Evolutionary conservation across 2,329 filamentous ascomycete genomes (phyloP), one percentile per base, ranked within the genome.

Genomic region (Trichoderma sp.): DNA sequence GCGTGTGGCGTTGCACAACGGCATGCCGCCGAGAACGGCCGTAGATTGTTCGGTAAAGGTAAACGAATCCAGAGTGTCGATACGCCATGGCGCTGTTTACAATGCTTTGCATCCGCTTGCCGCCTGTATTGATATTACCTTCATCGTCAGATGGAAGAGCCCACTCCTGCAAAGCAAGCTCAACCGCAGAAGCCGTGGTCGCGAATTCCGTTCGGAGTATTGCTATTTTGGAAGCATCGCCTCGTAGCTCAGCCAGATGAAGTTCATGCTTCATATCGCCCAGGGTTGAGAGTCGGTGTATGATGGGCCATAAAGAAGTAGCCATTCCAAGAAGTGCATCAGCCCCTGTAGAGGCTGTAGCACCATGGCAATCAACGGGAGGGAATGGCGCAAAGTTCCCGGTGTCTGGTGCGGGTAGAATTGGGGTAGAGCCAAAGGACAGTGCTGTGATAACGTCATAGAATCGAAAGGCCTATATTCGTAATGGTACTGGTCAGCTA

Each of bases 381-480:
- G 85, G 81, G 49, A 85, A 79, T 1, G 84, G 83, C 3, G 83
- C 76, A 2, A 85, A 79, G 29, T 83, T 81, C 19, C 82, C 82
- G 5, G 82, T 80, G 14, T 83, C 82, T 2, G 85, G 83, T 3
- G 84, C 81, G 14, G 80, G 82, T 1, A 86, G 85, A 14, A 89
- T 80, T 2, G 87, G 87, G 5, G 86, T 81, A 14, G 85, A 88
- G 67, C 87, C 87, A 62, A 89, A 83, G 0, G 88, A 90, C 35
- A 90, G 79, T 1, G 88, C 87, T 6, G 87, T 85, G 68, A 89
- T 89, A 27, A 90, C 88, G 74, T 90, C 88, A 77, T 90, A 89
- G 73, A 89, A 90, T 6, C 86, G 84, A 72, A 90, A 90, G 1
- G 87, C 87, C 87, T 89, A 7, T 43, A 43, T 67, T 35, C 19